Evolutionary conservation across 371 early-diverging fungal genomes (phyloP).

Genomic region (Circinella minor): DNA sequence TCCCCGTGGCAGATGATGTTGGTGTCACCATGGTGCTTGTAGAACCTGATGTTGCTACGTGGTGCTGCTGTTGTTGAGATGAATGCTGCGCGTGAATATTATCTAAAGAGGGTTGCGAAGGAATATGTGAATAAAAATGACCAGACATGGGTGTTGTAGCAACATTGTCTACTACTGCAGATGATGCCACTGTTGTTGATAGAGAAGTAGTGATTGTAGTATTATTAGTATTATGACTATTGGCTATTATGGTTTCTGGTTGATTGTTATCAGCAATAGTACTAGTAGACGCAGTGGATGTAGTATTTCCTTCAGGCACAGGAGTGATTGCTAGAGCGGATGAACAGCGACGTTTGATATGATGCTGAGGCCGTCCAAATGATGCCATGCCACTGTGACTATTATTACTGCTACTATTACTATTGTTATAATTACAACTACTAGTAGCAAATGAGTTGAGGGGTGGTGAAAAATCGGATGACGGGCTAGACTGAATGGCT

Average conservation of each 20-base stretch:
- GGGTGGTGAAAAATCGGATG: constrained; percentile 17
- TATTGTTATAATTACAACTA: constrained; percentile 2
- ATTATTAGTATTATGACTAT: no score
- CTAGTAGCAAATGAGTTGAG: constrained; percentile 2
- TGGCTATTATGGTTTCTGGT: no score
- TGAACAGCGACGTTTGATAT: constrained; percentile 19
- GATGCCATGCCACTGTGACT: not conserved
- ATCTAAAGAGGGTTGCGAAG: constrained; percentile 2
- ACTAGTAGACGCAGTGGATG: no score
- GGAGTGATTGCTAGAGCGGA: constrained; percentile 13
- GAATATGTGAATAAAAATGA: constrained; percentile 3
- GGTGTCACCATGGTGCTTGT: constrained; percentile 16
- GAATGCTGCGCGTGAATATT: not conserved
- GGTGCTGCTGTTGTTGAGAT: constrained; percentile 14
- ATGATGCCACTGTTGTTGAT: not conserved
- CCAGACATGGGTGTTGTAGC: not conserved
- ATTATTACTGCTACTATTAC: not conserved
- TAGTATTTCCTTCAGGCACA: no score
- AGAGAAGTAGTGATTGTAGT: not conserved
- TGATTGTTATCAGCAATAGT: no score
- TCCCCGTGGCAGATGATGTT: constrained; percentile 16
- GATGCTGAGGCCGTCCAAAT: constrained; percentile 1
- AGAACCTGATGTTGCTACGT: constrained; percentile 10
- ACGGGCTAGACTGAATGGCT: constrained; percentile 14
- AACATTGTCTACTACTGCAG: not conserved